Evolutionary conservation across 1,139 yeast genomes (phyloP), one percentile per base, ranked within the genome.

Genomic region (Meyerozyma carpophila): DNA sequence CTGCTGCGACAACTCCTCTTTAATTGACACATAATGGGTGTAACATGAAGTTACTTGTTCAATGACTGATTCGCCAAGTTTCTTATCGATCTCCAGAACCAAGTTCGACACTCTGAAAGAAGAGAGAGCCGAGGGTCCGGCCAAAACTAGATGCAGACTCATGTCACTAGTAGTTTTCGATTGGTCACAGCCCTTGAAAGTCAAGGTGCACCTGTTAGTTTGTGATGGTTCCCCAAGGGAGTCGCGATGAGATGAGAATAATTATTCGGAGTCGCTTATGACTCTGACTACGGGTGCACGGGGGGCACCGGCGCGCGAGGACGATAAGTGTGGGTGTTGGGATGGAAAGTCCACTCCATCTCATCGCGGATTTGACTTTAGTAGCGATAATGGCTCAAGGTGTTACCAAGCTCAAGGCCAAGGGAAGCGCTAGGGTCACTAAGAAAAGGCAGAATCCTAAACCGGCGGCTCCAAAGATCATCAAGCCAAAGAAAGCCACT

Each of bases 111-210:
- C 82, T 67, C 98, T 81, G 66, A 93, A 93, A 43, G 77, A 78
- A 43, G 98, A 90, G 61, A 91, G 76, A 50, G 97, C 98, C 60
- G 78, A 79, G 43, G 97, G 95, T 47, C 98, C 98, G 42, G 96
- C 85, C 53, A 88, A 73, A 53, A 85, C 75, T 62, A 84, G 74
- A 65, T 64, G 69, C 39, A 39, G 41, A 29, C 48, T 49, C 56
- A 41, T 54, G n/a, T 13, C 18, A 31, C 20, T 13, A 31, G 20
- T 4, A 27, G 29, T 31, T 13, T 8, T 31, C 34, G 8, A 31
- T 31, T 31, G 34, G 20, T 31, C 34, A 13, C 18, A 31, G 34
- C 34, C 34, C 34, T 31, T 16, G 34, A 13, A 21, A 31, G 34
- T 27, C 29, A 27, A 27, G 29, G 29, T n/a, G 34, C 34, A 31